Base-by-base conservation (phyloP, 495 filamentous ascomycete genomes). In the Polyplosphaeria fusca region DNA sequence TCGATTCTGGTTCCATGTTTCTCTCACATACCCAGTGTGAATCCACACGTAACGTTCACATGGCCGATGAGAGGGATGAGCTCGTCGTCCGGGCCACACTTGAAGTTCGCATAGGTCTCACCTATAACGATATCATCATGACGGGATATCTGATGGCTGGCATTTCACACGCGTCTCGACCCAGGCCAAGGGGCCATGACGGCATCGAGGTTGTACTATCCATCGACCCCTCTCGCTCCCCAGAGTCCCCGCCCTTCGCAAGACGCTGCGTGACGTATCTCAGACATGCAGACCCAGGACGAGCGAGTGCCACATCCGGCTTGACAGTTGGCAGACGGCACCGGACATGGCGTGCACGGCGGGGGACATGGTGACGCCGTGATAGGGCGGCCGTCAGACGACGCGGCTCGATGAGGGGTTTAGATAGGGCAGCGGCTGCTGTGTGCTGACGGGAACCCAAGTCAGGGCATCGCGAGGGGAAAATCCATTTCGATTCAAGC, bases 41-140 rank as follows among this genome's bases (percentile, higher is more conserved):
- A 83, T 4, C 80, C 82, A 60, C 82, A 85, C 2, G 82, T 82
- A 9, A 84, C 61, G 57, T 86, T 85, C n/a, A 82, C 82, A 53
- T 78, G 74, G 54, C 84, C 81, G 56, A 84, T 78, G 44, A 78
- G 58, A 20, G 76, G 77, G 26, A 85, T 76, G 14, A 84, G 71
- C 27, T 83, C 79, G 14, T 77, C 75, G 50, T 85, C 82, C 5
- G 82, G 80, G 28, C 45, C 55, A 48, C 69, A 75, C 42, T 59
- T 64, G 67, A 67, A 79, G 57, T 78, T 78, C 26, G 74, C 76
- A 53, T 72, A 60, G 9, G 64, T 76, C 65, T 79, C 76, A 9
- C 75, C 76, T 28, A 79, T 64, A 52, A 79, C 79, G 39, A 73
- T 70, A 47, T 82, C 58, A 82, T 76, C 27, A 74, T 68, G 16